Evolutionary conservation across 495 filamentous ascomycete genomes (phyloP), one percentile per base, ranked within the genome.

Genomic region (Glonium stellatum): DNA sequence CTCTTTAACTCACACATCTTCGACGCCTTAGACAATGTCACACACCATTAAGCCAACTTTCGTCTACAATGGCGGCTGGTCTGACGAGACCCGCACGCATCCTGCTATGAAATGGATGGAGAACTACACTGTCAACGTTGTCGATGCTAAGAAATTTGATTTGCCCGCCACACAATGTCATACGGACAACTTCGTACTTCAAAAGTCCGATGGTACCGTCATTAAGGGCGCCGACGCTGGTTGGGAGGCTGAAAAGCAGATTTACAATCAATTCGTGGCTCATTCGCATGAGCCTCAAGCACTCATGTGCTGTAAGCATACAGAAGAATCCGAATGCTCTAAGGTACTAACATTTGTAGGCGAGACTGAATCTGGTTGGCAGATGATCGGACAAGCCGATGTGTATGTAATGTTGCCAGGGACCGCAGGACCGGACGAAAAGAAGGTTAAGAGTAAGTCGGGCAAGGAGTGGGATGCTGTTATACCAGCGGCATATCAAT

Each of bases 391-490:
- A 13, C 13, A 31, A 18, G 59, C 54, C 12, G 39, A 37, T 31
- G 11, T 61, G 52, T 61, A 15, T 55, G 59, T 52, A 15, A 50
- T 57, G 11, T 15, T 61, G 22, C 52, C 27, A 6, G 37, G 41
- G 13, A 34, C 39, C 18, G n/a, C 25, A 11, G 59, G 44, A 12
- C 10, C 6, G 9, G 52, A 37, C 22, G 52, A 56, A 34, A 44
- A 41, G 47, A 46, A 57, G 36, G 47, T 54, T 34, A 50, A 57
- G 59, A 47, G 47, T 37, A 15, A n/a, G 25, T 25, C 35, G 15
- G 59, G 59, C 18, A 37, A 50, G 6, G 54, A 55, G 31, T 61
- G 59, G 59, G 59, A 61, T 57, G 46, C 54, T 10, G 59, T 54
- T 11, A 21, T 55, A 19, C 37, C 25, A 25, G 21, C 18, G 15